A percentile compares a stretch with the other conserved stretches of the same genome.
Conservation (phyloP, 768 basidiomycete species). For the Hortiboletus campestris region DNA sequence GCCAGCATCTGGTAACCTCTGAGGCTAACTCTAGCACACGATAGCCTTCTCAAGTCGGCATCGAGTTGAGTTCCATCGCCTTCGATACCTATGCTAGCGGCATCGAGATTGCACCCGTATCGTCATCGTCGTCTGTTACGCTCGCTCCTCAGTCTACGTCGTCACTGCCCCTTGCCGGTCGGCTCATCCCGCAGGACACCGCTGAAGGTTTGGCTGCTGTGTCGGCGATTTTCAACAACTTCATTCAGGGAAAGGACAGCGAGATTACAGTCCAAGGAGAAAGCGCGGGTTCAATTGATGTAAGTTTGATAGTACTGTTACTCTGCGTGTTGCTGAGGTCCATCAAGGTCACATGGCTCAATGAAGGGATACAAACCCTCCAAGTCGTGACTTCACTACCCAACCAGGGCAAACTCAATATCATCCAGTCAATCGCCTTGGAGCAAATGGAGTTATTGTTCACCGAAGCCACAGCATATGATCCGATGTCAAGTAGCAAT, state of each 20-base stretch:
- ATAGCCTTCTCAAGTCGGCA: conserved; percentile 75
- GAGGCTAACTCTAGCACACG: conserved; percentile 4
- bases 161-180: conserved; percentile 54
- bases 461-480: conserved; percentile 53
- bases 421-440: conserved; percentile 64
- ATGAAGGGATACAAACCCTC: conserved; percentile 65
- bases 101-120: conserved; percentile 57
- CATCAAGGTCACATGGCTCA: conserved; percentile 65
- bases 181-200: conserved; percentile 60
- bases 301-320: conserved; percentile 26
- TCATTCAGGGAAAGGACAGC: conserved; percentile 65
- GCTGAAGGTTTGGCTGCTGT: conserved; percentile 53
- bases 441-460: conserved; percentile 61
- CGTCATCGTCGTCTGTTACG: conserved; percentile 47
- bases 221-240: conserved; percentile 68
- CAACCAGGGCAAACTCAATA: conserved; percentile 54
- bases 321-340: conserved; percentile 3
- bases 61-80: conserved; percentile 56
- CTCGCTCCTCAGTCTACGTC: conserved; percentile 55
- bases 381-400: conserved; percentile 58
- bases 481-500: conserved; percentile 56
- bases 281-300: conserved; percentile 55
- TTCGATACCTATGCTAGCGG: conserved; percentile 58
- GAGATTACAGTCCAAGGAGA: conserved; percentile 57
- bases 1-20: neutral